Conservation (phyloP, 768 basidiomycete species). For the Boletus tomentosulus region DNA sequence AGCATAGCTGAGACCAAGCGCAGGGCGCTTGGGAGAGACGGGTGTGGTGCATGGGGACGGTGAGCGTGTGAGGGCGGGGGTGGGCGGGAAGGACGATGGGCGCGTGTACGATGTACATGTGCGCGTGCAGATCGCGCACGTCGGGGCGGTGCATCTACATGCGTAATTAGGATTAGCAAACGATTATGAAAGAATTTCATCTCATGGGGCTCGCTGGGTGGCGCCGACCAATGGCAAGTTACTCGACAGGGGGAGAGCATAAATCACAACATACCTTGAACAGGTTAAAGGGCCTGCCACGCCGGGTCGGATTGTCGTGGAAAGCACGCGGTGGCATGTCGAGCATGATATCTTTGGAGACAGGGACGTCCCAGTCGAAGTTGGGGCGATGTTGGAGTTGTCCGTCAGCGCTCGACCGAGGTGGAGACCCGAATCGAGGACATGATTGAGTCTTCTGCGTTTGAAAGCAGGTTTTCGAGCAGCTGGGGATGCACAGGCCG, state of each 20-base stretch:
- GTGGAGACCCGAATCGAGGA: constrained; percentile 3
- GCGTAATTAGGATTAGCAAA: constrained; percentile 4
- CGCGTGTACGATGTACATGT: constrained; percentile 34
- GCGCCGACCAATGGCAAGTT: not conserved
- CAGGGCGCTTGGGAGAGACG: constrained; percentile 26
- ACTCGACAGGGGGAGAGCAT: not conserved
- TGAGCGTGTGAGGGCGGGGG: constrained; percentile 34
- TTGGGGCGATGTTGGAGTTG: constrained; percentile 16
- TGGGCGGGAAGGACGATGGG: constrained; percentile 33
- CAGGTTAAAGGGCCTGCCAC: constrained; percentile 10
- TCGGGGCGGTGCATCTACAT: constrained; percentile 32
- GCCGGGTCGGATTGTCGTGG: constrained; percentile 16
- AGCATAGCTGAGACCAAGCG: constrained; percentile 21
- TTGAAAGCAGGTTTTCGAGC: constrained; percentile 20
- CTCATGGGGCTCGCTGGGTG: not conserved
- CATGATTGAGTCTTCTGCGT: constrained; percentile 24
- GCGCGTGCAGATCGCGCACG: constrained; percentile 35
- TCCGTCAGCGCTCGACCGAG: constrained; percentile 14
- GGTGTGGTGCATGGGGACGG: constrained; percentile 25
- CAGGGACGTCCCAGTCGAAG: not conserved
- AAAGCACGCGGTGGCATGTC: constrained; percentile 28
- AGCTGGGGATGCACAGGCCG: constrained; percentile 8
- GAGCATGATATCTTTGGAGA: constrained; percentile 24
- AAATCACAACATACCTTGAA: constrained; percentile 17
- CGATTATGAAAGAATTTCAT: not conserved